Percentiles rank a stretch among this genome's conserved stretches.
phyloP scores from a whole-genome alignment of 345 rosid species.

The Abelmoschus esculentus region DNA sequence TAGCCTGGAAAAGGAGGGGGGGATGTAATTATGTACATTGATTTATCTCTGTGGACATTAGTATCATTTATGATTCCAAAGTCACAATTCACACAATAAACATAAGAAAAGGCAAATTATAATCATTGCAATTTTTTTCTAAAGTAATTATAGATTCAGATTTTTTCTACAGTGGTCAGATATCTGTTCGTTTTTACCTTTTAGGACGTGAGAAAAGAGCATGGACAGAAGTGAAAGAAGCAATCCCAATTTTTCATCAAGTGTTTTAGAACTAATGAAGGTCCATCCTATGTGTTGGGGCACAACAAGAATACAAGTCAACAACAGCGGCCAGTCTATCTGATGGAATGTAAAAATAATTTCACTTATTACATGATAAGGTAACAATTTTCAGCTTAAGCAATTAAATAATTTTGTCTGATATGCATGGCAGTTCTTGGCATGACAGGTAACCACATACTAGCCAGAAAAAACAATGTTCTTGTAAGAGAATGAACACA shows the following conservation, averaged over 20 bases:
- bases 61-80: slow-evolving; percentile 5
- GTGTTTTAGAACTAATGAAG: background rate
- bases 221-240: background rate
- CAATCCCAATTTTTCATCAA: background rate
- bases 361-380: background rate
- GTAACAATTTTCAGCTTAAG: background rate
- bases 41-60: background rate
- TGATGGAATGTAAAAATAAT: background rate
- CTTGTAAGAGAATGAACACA: background rate
- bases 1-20: slow-evolving; percentile 53
- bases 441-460: background rate
- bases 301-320: background rate
- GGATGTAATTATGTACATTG: background rate
- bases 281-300: background rate
- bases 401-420: background rate
- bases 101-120: background rate
- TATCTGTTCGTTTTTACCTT: background rate
- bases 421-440: background rate
- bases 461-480: background rate
- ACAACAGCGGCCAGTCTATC: background rate
- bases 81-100: background rate
- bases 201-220: background rate
- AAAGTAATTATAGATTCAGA: background rate
- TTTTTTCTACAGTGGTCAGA: background rate
- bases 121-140: background rate